Evolutionary conservation across 768 basidiomycete species (phyloP), one percentile per base, ranked within the genome.

Genomic region (Trichaptum fuscoviolaceum): DNA sequence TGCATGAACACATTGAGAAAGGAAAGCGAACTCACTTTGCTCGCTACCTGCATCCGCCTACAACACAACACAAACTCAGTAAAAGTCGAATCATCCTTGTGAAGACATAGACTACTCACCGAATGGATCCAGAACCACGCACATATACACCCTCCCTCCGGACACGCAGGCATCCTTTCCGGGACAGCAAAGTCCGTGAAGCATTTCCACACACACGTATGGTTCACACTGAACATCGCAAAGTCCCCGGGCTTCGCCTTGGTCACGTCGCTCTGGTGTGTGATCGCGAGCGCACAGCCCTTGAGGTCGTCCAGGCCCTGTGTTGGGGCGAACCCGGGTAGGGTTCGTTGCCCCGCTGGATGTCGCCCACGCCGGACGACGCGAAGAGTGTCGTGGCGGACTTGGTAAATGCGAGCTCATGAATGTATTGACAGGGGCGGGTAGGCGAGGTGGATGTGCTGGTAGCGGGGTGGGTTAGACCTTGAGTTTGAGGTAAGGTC

Each of bases 121-220:
- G 84, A 82, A 74, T 91, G 87, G 26, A 90, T 85, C 90, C 88
- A 91, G 72, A 89, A 89, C 77, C 84, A 91, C 1, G 89, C 84
- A 74, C 90, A 93, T 34, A 81, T 81, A 70, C 90, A 92, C 23
- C 78, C n/a, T n/a, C n/a, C n/a, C n/a, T n/a, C n/a, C n/a, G n/a
- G n/a, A n/a, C n/a, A n/a, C n/a, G n/a, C n/a, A 0, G 91, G 91
- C 87, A 92, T 87, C 12, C 75, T 77, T 18, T 72, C 80, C 0
- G 91, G 91, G 6, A 93, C 88, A 60, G 82, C 72, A 69, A 92
- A 93, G 63, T 86, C 84, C 7, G 88, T 92, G 73, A 85, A 84
- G 23, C 89, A 80, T 24, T 78, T 82, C 87, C 87, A 92, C 0
- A 91, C 90, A 68, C 90, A 91, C 0, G 85, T 88, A 62, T 89